Evolutionary conservation across 176 grass and related monocot genomes (phyloP).

Genomic region (Bothriochloa decipiens): DNA sequence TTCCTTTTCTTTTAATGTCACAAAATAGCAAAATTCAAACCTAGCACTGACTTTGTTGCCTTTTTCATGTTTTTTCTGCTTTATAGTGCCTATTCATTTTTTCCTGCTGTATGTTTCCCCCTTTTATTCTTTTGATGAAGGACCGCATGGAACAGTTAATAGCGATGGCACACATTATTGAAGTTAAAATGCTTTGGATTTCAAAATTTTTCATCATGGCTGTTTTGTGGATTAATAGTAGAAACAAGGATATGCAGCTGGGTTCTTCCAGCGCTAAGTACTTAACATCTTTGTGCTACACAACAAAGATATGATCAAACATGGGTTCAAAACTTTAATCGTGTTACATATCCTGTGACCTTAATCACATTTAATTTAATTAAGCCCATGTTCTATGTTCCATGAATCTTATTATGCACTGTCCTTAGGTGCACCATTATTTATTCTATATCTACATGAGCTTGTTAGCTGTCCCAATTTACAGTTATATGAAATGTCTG

Average conservation of each 20-base stretch:
- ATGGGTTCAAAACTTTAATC: not conserved
- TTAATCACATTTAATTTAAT: not conserved
- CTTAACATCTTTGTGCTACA: slow-evolving; percentile 7
- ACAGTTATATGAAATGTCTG: not conserved
- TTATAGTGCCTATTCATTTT: not conserved
- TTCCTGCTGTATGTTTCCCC: not conserved
- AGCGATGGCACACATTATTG: not conserved
- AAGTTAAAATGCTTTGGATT: not conserved
- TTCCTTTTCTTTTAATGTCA: not conserved
- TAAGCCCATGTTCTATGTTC: not conserved
- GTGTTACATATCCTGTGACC: not conserved
- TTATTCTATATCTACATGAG: slow-evolving; percentile 16
- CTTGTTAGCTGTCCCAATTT: slow-evolving; percentile 7
- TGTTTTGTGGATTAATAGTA: not conserved
- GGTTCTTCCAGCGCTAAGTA: not conserved
- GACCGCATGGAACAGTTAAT: not conserved
- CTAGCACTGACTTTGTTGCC: not conserved
- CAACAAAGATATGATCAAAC: not conserved
- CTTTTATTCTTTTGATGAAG: not conserved
- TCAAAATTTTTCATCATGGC: not conserved
- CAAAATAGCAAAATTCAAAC: not conserved
- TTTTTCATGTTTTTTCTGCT: not conserved
- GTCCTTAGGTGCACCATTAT: not conserved
- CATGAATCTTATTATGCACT: not conserved
- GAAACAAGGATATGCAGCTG: not conserved